Percentiles rank a stretch among this genome's conserved stretches.
These are phyloP conservation scores for Vanderwaltozyma polyspora DNA, from an alignment of 805 yeast genomes.

Conservation along the genomic window DNA sequence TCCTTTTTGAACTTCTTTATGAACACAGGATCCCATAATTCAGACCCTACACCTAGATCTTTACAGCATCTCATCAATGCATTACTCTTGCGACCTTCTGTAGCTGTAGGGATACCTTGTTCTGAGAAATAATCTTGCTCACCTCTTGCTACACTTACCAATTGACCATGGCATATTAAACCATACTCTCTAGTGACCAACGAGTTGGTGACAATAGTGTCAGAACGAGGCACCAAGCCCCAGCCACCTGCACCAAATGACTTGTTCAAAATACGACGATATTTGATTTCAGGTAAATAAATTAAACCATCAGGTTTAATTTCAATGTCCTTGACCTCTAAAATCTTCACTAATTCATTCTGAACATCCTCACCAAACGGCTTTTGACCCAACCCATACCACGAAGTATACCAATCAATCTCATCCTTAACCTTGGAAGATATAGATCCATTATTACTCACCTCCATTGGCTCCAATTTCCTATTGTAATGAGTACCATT, in stretches of 20 bases:
- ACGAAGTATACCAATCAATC: conserved; percentile 76
- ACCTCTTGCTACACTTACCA: conserved; percentile 88
- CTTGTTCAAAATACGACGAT: conserved; percentile 73
- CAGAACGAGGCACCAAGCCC: conserved; percentile 93
- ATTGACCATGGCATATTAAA: conserved; percentile 71
- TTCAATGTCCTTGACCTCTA: conserved; percentile 71
- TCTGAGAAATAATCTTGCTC: conserved; percentile 88
- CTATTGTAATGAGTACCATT: too few relatives aligned
- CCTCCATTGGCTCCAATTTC: too few relatives aligned
- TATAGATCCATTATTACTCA: background rate
- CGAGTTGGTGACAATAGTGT: conserved; percentile 62
- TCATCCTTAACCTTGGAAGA: conserved; percentile 1
- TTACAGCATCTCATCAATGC: conserved; percentile 97
- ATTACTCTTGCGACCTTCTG: conserved; percentile 94
- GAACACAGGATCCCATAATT: conserved; percentile 93
- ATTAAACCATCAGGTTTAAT: conserved; percentile 91
- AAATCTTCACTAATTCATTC: conserved; percentile 46
- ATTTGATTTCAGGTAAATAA: conserved; percentile 90
- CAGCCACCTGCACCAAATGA: conserved; percentile 99
- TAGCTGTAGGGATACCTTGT: conserved; percentile 83
- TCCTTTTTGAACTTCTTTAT: conserved; percentile 55
- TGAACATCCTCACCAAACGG: conserved; percentile 58
- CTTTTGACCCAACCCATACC: conserved; percentile 72
- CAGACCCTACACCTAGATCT: conserved; percentile 93
- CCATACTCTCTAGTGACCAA: conserved; percentile 86